These are phyloP conservation scores for Annulohypoxylon nitens DNA, from an alignment of 495 filamentous ascomycete species.

Conservation along the genomic window DNA sequence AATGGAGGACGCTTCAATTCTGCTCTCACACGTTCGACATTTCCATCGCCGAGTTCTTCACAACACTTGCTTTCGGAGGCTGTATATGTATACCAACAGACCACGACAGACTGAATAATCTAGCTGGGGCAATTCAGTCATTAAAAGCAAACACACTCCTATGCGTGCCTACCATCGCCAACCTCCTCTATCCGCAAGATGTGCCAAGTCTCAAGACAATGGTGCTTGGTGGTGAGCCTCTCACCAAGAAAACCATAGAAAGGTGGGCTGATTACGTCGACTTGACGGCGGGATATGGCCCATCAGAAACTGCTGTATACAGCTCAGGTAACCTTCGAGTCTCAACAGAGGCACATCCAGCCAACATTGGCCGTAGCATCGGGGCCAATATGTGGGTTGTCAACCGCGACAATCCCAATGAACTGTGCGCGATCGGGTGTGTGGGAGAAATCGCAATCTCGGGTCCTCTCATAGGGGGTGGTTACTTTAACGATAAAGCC, in stretches of 20 bases:
- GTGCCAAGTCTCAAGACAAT: neutral
- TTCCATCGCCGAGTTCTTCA: neutral
- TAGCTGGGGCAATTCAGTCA: neutral
- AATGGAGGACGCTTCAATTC: constrained; percentile 5
- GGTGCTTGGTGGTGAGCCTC: neutral
- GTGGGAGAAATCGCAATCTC: neutral
- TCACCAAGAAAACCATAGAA: neutral
- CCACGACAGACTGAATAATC: neutral
- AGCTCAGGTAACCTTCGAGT: neutral
- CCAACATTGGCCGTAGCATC: neutral
- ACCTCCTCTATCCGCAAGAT: neutral
- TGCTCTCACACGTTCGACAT: neutral
- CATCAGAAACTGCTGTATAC: neutral
- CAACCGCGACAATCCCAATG: neutral
- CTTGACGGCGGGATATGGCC: neutral
- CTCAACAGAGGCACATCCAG: neutral
- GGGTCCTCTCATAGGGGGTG: neutral
- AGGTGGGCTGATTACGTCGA: neutral
- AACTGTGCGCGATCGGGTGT: neutral
- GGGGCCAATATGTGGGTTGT: neutral
- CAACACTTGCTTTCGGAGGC: neutral
- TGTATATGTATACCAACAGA: neutral
- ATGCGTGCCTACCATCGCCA: neutral
- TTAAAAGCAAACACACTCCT: neutral
- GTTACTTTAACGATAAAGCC: constrained; percentile 2